These are phyloP conservation scores for Talaromyces rugulosus DNA, from an alignment of 2,329 filamentous ascomycete species.

Conservation along the genomic window DNA sequence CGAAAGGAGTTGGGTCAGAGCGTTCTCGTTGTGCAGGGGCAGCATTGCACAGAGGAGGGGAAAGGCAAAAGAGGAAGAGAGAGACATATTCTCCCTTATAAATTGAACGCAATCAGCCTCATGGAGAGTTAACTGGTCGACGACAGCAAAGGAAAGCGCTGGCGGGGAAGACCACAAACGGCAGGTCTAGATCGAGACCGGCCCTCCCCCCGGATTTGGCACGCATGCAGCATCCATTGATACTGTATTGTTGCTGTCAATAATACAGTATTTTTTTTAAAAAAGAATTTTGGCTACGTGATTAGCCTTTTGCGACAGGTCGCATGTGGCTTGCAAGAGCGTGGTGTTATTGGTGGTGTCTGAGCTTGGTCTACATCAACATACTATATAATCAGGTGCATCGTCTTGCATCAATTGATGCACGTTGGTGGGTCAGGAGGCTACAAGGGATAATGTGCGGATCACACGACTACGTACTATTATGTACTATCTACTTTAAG, in stretches of 20 bases:
- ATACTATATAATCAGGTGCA: neutral
- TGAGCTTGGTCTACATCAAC: too few species aligned
- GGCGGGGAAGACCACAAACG: neutral
- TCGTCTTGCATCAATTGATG: neutral
- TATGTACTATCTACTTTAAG: too few species aligned
- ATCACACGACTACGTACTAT: neutral
- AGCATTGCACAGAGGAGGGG: neutral
- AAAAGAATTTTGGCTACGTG: too few species aligned
- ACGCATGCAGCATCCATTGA: neutral
- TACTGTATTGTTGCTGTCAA: neutral
- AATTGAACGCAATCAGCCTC: too few species aligned
- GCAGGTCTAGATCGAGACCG: neutral
- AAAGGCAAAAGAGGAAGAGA: neutral
- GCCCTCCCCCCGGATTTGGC: neutral
- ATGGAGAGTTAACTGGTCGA: neutral
- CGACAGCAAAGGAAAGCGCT: neutral
- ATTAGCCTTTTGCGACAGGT: neutral
- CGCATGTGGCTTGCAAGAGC: neutral
- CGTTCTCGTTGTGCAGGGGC: neutral
- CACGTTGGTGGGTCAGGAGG: neutral
- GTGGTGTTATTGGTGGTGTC: neutral
- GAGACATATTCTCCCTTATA: neutral
- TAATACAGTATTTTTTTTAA: too few species aligned
- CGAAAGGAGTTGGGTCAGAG: neutral
- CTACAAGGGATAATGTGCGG: too few species aligned